A percentile compares a stretch with the other conserved stretches of the same genome.
Evolutionary conservation across 2,329 filamentous ascomycete species (phyloP).

Genomic region (Pseudofabraea citricarpa): DNA sequence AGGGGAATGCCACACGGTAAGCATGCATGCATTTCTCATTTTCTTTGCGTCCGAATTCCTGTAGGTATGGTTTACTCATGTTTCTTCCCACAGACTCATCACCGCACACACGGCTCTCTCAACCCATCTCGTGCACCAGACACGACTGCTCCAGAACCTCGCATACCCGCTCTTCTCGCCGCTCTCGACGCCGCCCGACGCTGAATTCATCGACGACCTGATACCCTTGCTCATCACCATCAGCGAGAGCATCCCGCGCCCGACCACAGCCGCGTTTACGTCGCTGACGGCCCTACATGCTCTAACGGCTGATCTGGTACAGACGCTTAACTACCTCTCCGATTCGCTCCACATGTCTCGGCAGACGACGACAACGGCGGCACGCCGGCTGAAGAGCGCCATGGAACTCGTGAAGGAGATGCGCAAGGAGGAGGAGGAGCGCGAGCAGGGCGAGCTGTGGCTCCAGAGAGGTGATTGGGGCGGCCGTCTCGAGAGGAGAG

Average conservation of each 20-base stretch:
- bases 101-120: slow-evolving; percentile 71
- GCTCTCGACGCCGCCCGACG: slow-evolving; percentile 55
- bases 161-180: slow-evolving; percentile 68
- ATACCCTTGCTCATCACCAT: slow-evolving; percentile 63
- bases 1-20: slow-evolving; percentile 67
- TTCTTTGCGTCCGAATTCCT: too few species aligned
- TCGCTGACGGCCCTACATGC: slow-evolving; percentile 66
- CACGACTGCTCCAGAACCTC: slow-evolving; percentile 69
- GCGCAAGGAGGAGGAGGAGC: slow-evolving; percentile 73
- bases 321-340: slow-evolving; percentile 78
- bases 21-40: too few species aligned
- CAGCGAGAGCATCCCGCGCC: slow-evolving; percentile 61
- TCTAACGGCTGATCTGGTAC: slow-evolving; percentile 67
- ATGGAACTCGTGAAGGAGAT: slow-evolving; percentile 85
- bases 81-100: slow-evolving; percentile 50
- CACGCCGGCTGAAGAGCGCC: slow-evolving; percentile 72
- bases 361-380: slow-evolving; percentile 79
- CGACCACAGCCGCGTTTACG: slow-evolving; percentile 55
- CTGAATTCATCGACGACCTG: slow-evolving; percentile 63
- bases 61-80: too few species aligned
- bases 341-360: slow-evolving; percentile 93
- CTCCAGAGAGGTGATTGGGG: slow-evolving; percentile 81
- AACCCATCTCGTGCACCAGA: slow-evolving; percentile 70
- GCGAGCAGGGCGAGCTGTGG: slow-evolving; percentile 79
- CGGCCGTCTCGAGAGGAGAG: slow-evolving; percentile 66